Base-by-base conservation (phyloP, 805 yeast genomes). In the Myxozyma monticola region DNA sequence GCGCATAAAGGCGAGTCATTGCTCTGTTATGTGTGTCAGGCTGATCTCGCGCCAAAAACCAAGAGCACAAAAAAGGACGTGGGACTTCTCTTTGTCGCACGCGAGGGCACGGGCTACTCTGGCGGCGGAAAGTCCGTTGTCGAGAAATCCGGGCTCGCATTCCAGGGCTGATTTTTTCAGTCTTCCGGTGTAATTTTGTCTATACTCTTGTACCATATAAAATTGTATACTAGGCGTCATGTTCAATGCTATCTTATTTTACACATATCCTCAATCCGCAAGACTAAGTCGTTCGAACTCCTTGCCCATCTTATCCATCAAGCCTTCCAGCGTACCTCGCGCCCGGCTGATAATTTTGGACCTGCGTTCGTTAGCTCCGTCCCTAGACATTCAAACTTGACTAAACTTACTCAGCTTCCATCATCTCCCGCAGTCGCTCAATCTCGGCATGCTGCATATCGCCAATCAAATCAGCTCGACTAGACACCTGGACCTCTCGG, bases 21-120 rank as follows among this genome's bases (percentile, higher is more conserved):
- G 10, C 25, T 25, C 14, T 57, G 60, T 39, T 51, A 30, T 36
- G 57, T 51, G 2, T 57, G 60, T 30, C 47, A 56, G 31, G 37
- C 17, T 24, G 58, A 45, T 36, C 42, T 57, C 10, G 24, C 45
- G 20, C 38, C 25, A 3, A 40, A 35, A 18, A 9, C 20, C 8
- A 49, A 56, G 24, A 30, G 30, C 22, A 40, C 33, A 7, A 42
- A 29, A 31, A 33, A 49, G 28, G 15, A 15, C 4, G 25, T 25
- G 3, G 57, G 60, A 2, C 29, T 57, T 9, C 30, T 57, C 3
- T 48, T 50, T 30, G 22, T 57, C 4, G 39, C 45, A 5, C 37
- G 60, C 8, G 60, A 57, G 37, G 60, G 60, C 1, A 57, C 60
- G 7, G 60, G 60, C 5, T 57, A 39, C 37, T 52, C 60, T 14